Conservation (phyloP, 805 yeast species). For the Candida piceae region DNA sequence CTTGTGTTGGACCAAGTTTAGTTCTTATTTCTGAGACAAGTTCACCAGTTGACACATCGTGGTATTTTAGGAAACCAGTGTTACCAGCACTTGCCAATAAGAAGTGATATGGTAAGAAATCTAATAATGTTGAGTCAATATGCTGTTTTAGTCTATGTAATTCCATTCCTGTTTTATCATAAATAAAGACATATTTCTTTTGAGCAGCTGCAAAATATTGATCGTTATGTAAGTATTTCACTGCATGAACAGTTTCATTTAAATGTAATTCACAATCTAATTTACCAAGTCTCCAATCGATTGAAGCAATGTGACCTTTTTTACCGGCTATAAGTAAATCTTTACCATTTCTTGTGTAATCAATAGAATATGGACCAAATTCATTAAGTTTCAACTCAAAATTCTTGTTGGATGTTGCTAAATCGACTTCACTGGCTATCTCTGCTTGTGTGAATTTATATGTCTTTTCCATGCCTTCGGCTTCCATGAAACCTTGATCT, state of each 20-base stretch:
- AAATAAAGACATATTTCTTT: conserved; percentile 87
- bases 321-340: conserved; percentile 78
- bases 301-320: conserved; percentile 92
- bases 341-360: conserved; percentile 86
- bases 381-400: conserved; percentile 68
- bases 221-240: conserved; percentile 85
- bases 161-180: conserved; percentile 88
- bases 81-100: conserved; percentile 84
- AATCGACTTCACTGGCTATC: conserved; percentile 70
- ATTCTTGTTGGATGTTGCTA: conserved; percentile 65
- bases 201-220: conserved; percentile 97
- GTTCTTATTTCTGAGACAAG: conserved; percentile 81
- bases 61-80: conserved; percentile 84
- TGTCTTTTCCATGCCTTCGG: conserved; percentile 94
- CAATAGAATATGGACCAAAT: conserved; percentile 81
- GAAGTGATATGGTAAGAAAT: conserved; percentile 90
- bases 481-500: conserved; percentile 80
- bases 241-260: conserved; percentile 87
- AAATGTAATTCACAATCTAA: conserved; percentile 78
- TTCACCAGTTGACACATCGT: conserved; percentile 91
- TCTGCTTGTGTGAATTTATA: conserved; percentile 80
- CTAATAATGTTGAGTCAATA: conserved; percentile 74
- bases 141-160: conserved; percentile 89
- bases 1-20: conserved; percentile 82
- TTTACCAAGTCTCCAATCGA: conserved; percentile 91